Base-by-base conservation (phyloP, 1,284 basidiomycete genomes). In the Boletus calvinii region DNA sequence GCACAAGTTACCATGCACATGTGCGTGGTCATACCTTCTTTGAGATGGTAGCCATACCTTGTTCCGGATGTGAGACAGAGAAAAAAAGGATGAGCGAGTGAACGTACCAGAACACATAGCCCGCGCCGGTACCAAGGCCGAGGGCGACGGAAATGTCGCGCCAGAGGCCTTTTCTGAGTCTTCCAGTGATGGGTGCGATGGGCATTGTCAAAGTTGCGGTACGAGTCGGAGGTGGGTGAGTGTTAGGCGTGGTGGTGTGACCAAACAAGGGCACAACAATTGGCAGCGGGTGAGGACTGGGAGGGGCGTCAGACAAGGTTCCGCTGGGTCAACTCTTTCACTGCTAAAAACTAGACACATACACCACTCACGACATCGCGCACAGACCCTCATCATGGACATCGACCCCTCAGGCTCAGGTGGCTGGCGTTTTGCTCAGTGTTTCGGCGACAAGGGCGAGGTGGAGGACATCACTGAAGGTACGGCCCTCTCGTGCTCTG, bases 391-490 rank as follows among this genome's bases (percentile, higher is more conserved):
- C 42, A 69, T 62, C 69, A 87, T 87, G 83, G 84, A 87, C 60
- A 82, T 85, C 67, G 93, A 95, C 77, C 83, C 89, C 66, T 89
- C 88, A 67, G 80, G 84, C 62, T 89, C 86, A 69, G 88, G 87
- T 62, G 88, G 88, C 68, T 99, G 97, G 97, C 88, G 95, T 65
- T 99, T 99, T 74, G 97, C 97, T 50, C 97, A 99, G 72, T 99
- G 97, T 77, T 99, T 99, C 72, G 97, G 97, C 65, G 94, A 98
- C 80, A 96, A 97, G 81, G 94, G 92, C 63, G 92, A 99, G 71
- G 96, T 99, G 29, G 97, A 99, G 71, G 97, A 99, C 73, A 99
- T 99, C 70, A 99, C 97, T 58, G 96, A 99, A 80, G 94, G 94
- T 94, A 63, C 48, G 55, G 53, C 52, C 50, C 32, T 39, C 59